Evolutionary conservation across 208 protist genomes (phyloP), one percentile per base, ranked within the genome.

Genomic region (Porcisia hertigi): DNA sequence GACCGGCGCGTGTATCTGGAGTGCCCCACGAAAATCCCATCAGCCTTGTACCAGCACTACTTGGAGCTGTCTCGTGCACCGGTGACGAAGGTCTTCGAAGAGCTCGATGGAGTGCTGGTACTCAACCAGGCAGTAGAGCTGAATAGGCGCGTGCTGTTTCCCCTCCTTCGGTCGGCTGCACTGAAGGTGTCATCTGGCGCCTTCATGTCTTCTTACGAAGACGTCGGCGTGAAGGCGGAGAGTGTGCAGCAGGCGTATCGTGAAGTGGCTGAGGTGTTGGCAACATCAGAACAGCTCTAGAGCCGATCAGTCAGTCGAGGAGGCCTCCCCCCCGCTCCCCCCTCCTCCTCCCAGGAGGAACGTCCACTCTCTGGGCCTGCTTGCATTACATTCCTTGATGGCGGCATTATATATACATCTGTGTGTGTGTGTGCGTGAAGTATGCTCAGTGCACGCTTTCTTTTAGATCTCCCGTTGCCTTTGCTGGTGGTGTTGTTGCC

Each of bases 121-220:
- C 53, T 97, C 75, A 97, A 97, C 72, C 81, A 95, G 63, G 88
- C 80, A 16, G 45, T 77, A 11, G 91, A 97, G 83, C 76, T 97
- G 58, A 88, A 96, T 69, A 69, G 71, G 0, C 60, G 60, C 0
- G 71, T 97, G 30, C 76, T 96, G 5, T 93, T 97, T 66, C 92
- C 87, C 0, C 77, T 97, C 73, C 76, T 97, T 14, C 84, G 83
- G 49, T 94, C 88, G 0, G 91, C 93, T n/a, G 86, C 88, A 43
- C 65, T 96, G 69, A 97, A 97, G 75, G 90, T 94, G 65, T 84
- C 89, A 58, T 80, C 86, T 18, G 90, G 91, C 25, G 93, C 93
- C 12, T 97, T 94, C 72, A 75, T 95, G 70, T 83, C 82, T n/a
- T 84, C 86, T 9, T 96, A 94, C 76, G 79, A 88, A 63, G 89